phyloP scores from a whole-genome alignment of 139 green algal species.

The Micractinium sp. region DNA sequence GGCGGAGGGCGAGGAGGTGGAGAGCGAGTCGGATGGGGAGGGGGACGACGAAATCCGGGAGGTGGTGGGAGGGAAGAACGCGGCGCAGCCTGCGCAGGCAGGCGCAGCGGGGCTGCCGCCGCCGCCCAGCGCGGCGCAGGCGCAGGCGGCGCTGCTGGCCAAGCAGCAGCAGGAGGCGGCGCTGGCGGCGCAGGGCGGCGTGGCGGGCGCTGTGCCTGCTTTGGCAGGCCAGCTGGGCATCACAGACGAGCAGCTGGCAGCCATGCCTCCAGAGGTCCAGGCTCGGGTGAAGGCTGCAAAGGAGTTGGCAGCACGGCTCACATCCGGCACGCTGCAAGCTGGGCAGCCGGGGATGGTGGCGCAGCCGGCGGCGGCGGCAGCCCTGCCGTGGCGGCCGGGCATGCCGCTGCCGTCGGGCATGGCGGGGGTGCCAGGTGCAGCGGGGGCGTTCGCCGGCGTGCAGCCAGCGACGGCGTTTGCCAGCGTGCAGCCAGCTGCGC shows the following conservation, averaged over 20 bases:
- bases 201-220: neutral
- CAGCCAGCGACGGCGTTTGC: neutral
- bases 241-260: slow-evolving; percentile 13
- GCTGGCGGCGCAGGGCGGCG: neutral
- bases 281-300: slow-evolving; percentile 56
- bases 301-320: slow-evolving; percentile 54
- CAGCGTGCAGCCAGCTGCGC: neutral
- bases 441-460: neutral
- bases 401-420: neutral
- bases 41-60: slow-evolving; percentile 56
- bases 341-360: neutral
- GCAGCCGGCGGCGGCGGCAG: neutral
- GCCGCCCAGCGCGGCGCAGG: slow-evolving; percentile 23
- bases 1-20: slow-evolving; percentile 57
- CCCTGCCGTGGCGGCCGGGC: neutral
- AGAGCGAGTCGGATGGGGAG: slow-evolving; percentile 55
- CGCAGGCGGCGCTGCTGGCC: slow-evolving; percentile 13
- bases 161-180: neutral
- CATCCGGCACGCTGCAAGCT: neutral
- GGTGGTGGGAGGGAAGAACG: slow-evolving; percentile 31
- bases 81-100: neutral
- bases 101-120: slow-evolving; percentile 11
- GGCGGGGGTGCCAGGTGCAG: neutral
- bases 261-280: slow-evolving; percentile 39
- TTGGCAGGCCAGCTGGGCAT: neutral